Conservation (phyloP, 1,284 basidiomycete genomes). For the Mycocalia duriaeana region DNA sequence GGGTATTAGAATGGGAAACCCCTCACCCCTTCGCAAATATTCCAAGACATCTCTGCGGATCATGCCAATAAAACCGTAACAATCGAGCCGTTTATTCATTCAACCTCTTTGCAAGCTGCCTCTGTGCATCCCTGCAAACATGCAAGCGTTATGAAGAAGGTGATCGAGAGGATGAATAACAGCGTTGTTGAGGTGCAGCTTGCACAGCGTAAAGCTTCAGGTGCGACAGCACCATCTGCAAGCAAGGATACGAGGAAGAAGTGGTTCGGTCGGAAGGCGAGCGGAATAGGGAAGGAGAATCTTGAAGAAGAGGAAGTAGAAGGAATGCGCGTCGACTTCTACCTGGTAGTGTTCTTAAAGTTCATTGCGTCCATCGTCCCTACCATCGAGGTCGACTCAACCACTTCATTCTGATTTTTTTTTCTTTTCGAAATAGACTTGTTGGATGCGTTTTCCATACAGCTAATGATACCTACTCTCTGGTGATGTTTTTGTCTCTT, state of each 20-base stretch:
- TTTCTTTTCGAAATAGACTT: too few species aligned
- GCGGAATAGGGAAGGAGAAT: constrained; percentile 50
- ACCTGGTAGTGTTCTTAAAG: constrained; percentile 94
- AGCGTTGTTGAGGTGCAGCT: constrained; percentile 77
- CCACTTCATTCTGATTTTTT: constrained; percentile 64
- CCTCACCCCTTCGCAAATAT: constrained; percentile 85
- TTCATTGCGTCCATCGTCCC: constrained; percentile 93
- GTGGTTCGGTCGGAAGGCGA: constrained; percentile 78
- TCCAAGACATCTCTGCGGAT: constrained; percentile 96
- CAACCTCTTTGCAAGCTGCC: constrained; percentile 76
- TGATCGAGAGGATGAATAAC: constrained; percentile 97
- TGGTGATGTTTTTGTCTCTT: too few species aligned
- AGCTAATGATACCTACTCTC: too few species aligned
- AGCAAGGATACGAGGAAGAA: constrained; percentile 69
- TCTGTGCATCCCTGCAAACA: constrained; percentile 99
- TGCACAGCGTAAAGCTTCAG: constrained; percentile 42
- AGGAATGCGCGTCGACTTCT: constrained; percentile 92
- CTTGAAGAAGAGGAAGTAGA: constrained; percentile 68
- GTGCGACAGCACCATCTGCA: constrained; percentile 28
- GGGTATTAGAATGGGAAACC: constrained; percentile 72
- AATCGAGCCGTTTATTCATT: constrained; percentile 96
- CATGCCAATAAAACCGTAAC: constrained; percentile 99
- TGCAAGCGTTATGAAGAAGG: constrained; percentile 99
- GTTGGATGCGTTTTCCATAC: too few species aligned
- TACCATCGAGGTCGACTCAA: constrained; percentile 92